phyloP scores from a whole-genome alignment of 1,284 basidiomycete species.

The Trichosporon sp. region DNA sequence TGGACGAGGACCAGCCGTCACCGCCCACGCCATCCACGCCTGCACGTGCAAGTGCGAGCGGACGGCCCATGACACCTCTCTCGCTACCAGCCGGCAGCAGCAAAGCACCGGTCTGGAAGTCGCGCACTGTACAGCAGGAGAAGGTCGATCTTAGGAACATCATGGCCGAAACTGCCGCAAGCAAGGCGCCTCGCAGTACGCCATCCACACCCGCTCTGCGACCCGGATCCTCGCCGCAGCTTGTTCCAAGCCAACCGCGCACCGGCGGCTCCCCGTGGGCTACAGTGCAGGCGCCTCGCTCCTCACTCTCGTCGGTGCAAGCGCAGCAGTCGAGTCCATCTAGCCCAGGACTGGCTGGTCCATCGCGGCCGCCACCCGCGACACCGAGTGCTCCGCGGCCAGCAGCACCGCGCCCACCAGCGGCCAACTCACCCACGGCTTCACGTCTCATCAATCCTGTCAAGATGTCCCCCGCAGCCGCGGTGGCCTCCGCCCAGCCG shows the following conservation, averaged over 20 bases:
- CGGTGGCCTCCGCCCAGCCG: neutral
- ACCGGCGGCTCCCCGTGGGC: slow-evolving; percentile 22
- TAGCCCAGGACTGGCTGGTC: neutral
- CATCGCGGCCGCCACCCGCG: neutral
- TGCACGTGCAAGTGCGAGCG: slow-evolving; percentile 20
- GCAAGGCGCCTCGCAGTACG: slow-evolving; percentile 15
- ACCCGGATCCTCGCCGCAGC: neutral
- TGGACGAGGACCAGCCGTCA: slow-evolving; percentile 43
- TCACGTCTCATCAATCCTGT: slow-evolving; percentile 13
- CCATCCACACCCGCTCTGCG: slow-evolving; percentile 22
- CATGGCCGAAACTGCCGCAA: slow-evolving; percentile 63
- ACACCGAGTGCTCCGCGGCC: neutral
- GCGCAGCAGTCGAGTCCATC: slow-evolving; percentile 20
- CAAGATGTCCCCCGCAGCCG: neutral
- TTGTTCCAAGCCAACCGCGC: neutral
- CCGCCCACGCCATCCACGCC: slow-evolving; percentile 14
- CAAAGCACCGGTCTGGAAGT: slow-evolving; percentile 50
- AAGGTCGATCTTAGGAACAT: slow-evolving; percentile 74
- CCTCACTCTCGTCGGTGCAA: slow-evolving; percentile 35
- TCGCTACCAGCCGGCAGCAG: slow-evolving; percentile 20
- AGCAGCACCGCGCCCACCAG: slow-evolving; percentile 9
- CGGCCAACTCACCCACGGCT: slow-evolving; percentile 9
- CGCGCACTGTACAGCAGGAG: slow-evolving; percentile 45
- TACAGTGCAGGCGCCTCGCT: slow-evolving; percentile 22
- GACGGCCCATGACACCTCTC: slow-evolving; percentile 53